Base-by-base conservation (phyloP, 805 yeast species). In the Lipomyces spencermartinsiae region DNA sequence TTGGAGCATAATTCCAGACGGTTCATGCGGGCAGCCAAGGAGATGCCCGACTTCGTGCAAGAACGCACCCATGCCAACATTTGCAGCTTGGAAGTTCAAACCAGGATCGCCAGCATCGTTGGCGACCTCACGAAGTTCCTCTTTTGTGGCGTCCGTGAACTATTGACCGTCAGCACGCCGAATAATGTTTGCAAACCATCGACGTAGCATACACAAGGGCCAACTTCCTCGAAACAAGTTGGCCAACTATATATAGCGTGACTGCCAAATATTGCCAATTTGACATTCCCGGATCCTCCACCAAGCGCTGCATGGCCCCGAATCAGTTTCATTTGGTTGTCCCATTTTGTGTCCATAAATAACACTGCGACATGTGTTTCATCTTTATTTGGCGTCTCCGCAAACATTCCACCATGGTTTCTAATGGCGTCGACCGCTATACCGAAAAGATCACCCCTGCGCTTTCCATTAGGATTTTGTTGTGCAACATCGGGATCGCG, bases 221-320 rank as follows among this genome's bases (percentile, higher is more conserved):
- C 85, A 3, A 95, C 78, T 51, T 87, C 88, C 66, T 92, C 95
- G 69, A 92, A 82, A 65, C 84, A 85, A n/a, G 84, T 78, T n/a
- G 99, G 98, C 96, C 97, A 95, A 0, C 97, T 86, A 77, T 91
- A 93, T 12, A 92, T 73, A 0, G 97, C 95, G 75, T 95, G 98
- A 6, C 97, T 89, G 5, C 99, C 99, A 78, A 93, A 94, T 9
- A 95, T 92, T 0, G 97, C 98, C 64, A 95, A 79, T 71, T 87
- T 87, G 56, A 92, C 81, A 56, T 86, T 81, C 55, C 84, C 88
- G 33, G 84, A 83, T 12, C 95, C 95, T 35, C 98, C 98, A 58
- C 98, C 98, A 19, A 94, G 80, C 0, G 98, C 98, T 1, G 98
- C 98, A 79, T 95, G 98, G 1, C 92, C 92, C 49, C 87, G 77